phyloP scores from a whole-genome alignment of 2,329 filamentous ascomycete species.

The Akanthomyces muscarius region DNA sequence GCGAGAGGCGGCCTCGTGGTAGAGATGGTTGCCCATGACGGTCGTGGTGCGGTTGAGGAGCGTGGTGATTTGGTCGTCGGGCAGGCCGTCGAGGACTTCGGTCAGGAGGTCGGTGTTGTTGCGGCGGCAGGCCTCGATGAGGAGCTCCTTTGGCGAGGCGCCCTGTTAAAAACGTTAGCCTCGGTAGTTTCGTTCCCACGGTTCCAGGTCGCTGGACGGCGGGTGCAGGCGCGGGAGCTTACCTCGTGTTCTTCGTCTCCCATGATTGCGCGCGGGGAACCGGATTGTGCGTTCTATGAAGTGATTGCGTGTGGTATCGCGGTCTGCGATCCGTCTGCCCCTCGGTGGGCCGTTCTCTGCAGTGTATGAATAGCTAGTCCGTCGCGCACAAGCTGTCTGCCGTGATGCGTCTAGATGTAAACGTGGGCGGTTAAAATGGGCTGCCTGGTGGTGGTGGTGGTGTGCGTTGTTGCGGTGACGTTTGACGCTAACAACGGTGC shows the following conservation, averaged over 20 bases:
- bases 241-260: slow-evolving; percentile 37
- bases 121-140: slow-evolving; percentile 88
- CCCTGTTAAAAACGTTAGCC: slow-evolving; percentile 50
- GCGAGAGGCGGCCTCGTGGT: slow-evolving; percentile 81
- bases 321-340: no score
- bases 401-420: not conserved
- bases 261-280: slow-evolving; percentile 20
- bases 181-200: not conserved
- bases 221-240: slow-evolving; percentile 4
- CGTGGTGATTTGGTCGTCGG: slow-evolving; percentile 62
- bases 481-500: not conserved
- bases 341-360: no score
- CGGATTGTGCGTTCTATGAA: not conserved
- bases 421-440: not conserved
- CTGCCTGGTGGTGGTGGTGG: no score
- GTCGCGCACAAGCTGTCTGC: no score
- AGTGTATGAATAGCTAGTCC: no score
- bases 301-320: no score
- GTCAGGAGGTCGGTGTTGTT: slow-evolving; percentile 85
- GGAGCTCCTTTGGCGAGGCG: slow-evolving; percentile 76
- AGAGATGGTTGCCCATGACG: slow-evolving; percentile 79
- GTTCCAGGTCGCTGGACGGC: no score
- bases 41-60: slow-evolving; percentile 85
- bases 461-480: slow-evolving; percentile 1
- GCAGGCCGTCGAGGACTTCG: slow-evolving; percentile 63